A percentile compares a stretch with the other conserved stretches of the same genome.
Conservation (phyloP, 2,329 filamentous ascomycete genomes). For the Kalmusia sp. region DNA sequence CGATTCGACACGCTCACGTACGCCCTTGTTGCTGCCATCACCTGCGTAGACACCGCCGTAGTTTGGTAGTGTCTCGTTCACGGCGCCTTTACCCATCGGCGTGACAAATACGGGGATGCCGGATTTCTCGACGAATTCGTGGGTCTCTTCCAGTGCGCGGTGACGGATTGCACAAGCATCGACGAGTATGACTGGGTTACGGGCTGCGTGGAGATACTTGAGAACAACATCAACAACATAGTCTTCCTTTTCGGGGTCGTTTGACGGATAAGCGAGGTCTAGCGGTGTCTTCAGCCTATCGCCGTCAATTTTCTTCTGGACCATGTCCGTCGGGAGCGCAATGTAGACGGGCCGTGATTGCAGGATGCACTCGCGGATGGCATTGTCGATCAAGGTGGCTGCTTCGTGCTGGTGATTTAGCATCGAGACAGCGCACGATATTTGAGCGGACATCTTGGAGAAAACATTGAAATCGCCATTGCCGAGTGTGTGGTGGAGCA, state of each 20-base stretch:
- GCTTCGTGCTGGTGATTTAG: constrained; percentile 74
- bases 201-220: constrained; percentile 74
- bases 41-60: constrained; percentile 88
- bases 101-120: constrained; percentile 84
- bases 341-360: constrained; percentile 83
- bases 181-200: constrained; percentile 78
- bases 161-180: constrained; percentile 85
- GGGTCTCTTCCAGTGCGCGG: constrained; percentile 73
- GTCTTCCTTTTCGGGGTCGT: constrained; percentile 75
- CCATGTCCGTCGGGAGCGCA: constrained; percentile 82
- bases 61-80: constrained; percentile 77
- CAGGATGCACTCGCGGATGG: constrained; percentile 76
- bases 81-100: constrained; percentile 86
- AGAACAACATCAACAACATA: constrained; percentile 84
- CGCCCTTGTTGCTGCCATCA: constrained; percentile 71
- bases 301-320: constrained; percentile 77
- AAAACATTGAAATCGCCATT: constrained; percentile 82
- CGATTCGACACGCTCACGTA: constrained; percentile 69
- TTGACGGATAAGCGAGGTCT: constrained; percentile 68
- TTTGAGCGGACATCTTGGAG: constrained; percentile 74
- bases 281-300: constrained; percentile 73
- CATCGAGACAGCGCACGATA: constrained; percentile 75
- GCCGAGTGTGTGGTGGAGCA: constrained; percentile 56
- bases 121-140: constrained; percentile 75
- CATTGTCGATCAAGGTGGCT: constrained; percentile 77